Evolutionary conservation across 176 grass and related monocot genomes (phyloP).

Genomic region (Saccharum spontaneum): DNA sequence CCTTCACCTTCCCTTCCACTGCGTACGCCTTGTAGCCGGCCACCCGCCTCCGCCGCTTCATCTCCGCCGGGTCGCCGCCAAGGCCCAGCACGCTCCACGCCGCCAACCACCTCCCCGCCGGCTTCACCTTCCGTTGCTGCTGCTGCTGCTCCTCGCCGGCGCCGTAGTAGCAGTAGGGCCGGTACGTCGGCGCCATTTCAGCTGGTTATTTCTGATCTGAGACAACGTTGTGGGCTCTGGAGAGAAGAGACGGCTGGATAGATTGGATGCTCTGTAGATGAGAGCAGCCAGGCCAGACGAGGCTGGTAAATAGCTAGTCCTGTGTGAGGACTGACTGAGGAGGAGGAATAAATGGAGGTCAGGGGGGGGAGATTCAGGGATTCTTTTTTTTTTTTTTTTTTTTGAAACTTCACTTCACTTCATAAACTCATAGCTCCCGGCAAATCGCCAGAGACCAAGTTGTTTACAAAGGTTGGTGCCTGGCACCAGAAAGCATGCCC

Average conservation of each 20-base stretch:
- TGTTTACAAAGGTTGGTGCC: no score
- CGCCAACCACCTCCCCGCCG: background rate
- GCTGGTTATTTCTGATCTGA: background rate
- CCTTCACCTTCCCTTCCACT: constrained; percentile 84
- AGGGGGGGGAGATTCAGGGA: background rate
- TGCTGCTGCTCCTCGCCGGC: constrained; percentile 9
- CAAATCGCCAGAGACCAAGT: no score
- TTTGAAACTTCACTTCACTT: no score
- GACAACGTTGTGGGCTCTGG: no score
- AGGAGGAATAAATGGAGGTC: background rate
- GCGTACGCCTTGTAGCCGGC: constrained; percentile 86
- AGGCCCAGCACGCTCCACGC: constrained; percentile 40
- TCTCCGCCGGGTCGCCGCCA: constrained; percentile 72
- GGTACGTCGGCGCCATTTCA: constrained; percentile 45
- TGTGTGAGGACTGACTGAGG: background rate
- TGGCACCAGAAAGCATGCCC: no score
- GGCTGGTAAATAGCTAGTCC: no score
- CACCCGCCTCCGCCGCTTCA: constrained; percentile 76
- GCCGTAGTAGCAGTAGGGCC: constrained; percentile 36
- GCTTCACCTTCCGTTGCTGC: constrained; percentile 4
- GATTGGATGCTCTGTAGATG: no score
- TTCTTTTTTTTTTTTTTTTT: background rate
- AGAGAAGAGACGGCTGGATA: no score
- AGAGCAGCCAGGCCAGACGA: no score
- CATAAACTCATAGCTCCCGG: no score